A percentile compares a stretch with the other conserved stretches of the same genome.
Conservation (phyloP, 176 grass and related monocot species). For the Lolium rigidum region DNA sequence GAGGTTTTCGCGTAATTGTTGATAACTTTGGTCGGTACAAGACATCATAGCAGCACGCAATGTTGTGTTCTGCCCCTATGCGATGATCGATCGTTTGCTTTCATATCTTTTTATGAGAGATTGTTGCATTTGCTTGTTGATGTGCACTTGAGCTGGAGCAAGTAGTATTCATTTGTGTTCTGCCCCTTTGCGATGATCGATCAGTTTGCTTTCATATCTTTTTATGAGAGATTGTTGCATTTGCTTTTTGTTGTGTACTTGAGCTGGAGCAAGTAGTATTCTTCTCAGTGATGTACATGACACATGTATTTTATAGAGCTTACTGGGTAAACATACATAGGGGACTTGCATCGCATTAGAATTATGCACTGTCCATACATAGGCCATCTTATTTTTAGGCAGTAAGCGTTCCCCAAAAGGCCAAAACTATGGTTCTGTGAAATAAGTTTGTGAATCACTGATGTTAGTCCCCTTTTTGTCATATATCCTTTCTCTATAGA, state of each 20-base stretch:
- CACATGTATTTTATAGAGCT: conserved; percentile 7
- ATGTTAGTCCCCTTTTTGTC: background rate
- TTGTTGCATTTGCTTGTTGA: background rate
- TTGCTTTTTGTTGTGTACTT: background rate
- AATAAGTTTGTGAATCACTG: background rate
- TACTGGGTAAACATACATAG: background rate
- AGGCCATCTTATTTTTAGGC: background rate
- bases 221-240: background rate
- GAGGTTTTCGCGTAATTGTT: background rate
- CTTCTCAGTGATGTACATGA: background rate
- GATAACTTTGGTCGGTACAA: background rate
- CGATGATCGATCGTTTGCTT: background rate
- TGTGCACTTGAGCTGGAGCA: background rate
- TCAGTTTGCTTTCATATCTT: background rate
- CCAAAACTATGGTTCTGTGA: background rate
- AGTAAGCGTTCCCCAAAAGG: background rate
- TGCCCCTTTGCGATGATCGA: background rate
- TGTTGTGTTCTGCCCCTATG: background rate
- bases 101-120: background rate
- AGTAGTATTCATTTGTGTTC: background rate
- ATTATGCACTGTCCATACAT: background rate
- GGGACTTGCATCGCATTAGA: background rate
- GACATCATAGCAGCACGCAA: background rate
- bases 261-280: background rate
- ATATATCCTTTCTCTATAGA: background rate